Evolutionary conservation across 2,329 filamentous ascomycete species (phyloP).

Genomic region (Arthrobotrys iridis): DNA sequence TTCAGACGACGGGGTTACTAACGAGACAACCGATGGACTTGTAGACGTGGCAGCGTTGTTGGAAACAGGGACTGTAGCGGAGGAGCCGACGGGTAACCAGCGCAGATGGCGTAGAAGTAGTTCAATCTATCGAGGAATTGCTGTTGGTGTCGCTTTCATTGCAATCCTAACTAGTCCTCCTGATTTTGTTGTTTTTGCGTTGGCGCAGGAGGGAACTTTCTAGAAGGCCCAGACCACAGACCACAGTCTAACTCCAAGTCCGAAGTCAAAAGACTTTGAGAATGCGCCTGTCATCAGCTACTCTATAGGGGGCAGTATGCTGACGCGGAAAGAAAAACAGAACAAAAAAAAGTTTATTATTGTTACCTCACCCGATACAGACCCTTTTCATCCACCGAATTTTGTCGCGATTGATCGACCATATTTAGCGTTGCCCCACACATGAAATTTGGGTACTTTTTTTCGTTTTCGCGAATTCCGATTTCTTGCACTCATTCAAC

Average conservation of each 20-base stretch:
- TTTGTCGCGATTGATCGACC: neutral
- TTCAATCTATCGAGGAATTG: constrained; percentile 1
- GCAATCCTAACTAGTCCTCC: neutral
- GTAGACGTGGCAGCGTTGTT: too few relatives aligned
- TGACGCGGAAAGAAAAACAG: constrained; percentile 24
- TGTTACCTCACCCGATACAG: too few relatives aligned
- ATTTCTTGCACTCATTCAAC: too few relatives aligned
- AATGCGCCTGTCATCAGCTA: constrained; percentile 6
- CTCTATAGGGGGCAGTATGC: constrained; percentile 5
- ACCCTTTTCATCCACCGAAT: neutral
- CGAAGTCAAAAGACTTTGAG: constrained; percentile 11
- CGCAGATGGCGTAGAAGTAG: neutral
- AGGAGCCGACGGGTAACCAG: too few relatives aligned
- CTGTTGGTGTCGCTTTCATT: neutral
- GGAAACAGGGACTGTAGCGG: too few relatives aligned
- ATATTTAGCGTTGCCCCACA: neutral
- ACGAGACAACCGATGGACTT: too few relatives aligned
- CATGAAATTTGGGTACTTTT: neutral
- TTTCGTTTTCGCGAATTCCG: too few relatives aligned
- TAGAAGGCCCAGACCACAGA: constrained; percentile 20
- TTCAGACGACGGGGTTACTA: neutral
- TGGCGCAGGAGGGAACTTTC: constrained; percentile 15
- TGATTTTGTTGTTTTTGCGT: neutral
- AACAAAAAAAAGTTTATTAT: too few relatives aligned
- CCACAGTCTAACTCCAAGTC: constrained; percentile 3